A percentile compares a stretch with the other conserved stretches of the same genome.
These are phyloP conservation scores for Amoebophrya sp. DNA, from an alignment of 169 alveolate species.

Conservation along the genomic window DNA sequence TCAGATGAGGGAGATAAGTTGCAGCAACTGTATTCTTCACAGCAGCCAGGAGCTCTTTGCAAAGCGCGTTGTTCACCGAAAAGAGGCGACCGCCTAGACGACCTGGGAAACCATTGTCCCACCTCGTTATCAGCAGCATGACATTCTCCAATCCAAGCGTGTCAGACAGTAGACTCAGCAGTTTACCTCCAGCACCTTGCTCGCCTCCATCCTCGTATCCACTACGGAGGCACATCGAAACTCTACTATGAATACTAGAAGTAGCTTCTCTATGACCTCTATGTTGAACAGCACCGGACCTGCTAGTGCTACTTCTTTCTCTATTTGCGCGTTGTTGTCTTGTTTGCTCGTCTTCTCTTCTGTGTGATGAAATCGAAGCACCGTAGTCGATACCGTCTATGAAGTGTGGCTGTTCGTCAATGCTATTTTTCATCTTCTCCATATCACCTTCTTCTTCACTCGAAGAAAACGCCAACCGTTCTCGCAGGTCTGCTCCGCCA, in stretches of 20 bases:
- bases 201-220: conserved; percentile 15
- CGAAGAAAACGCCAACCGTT: too few relatives aligned
- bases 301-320: background rate
- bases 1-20: too few relatives aligned
- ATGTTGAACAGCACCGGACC: too few relatives aligned
- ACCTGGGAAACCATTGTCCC: background rate
- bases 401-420: too few relatives aligned
- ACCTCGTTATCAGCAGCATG: background rate
- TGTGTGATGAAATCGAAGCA: too few relatives aligned
- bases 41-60: background rate
- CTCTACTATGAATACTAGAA: too few relatives aligned
- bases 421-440: too few relatives aligned
- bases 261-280: too few relatives aligned
- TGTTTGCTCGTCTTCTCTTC: background rate
- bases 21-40: background rate
- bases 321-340: background rate
- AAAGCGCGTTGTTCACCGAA: background rate
- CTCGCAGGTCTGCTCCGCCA: too few relatives aligned
- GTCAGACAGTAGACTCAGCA: background rate
- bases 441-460: too few relatives aligned
- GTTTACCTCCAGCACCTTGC: background rate
- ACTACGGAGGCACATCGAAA: too few relatives aligned
- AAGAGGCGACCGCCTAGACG: background rate
- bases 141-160: background rate
- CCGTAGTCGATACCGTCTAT: too few relatives aligned